Evolutionary conservation across 129 eudicot genomes (phyloP).

Genomic region (Logfia minima): DNA sequence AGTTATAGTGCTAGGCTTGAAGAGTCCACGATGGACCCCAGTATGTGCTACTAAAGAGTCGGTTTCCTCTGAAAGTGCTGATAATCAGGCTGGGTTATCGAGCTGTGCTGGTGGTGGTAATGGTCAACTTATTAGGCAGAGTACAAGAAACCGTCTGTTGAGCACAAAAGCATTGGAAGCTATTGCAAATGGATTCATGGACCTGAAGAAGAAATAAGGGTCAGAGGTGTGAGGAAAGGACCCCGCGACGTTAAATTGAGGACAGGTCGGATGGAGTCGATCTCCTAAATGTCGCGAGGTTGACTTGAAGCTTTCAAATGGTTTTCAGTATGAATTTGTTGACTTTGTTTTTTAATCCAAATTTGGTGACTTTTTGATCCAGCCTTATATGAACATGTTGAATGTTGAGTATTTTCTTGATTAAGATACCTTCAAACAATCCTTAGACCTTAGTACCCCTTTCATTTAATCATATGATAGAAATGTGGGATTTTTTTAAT

Average conservation of each 20-base stretch:
- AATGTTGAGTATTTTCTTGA: neutral
- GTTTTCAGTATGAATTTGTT: neutral
- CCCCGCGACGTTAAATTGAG: constrained; percentile 17
- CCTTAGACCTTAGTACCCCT: too few species aligned
- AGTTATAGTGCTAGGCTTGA: constrained; percentile 40
- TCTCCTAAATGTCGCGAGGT: neutral
- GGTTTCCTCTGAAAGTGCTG: constrained; percentile 9
- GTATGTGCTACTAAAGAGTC: constrained; percentile 9
- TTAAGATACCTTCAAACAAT: too few species aligned
- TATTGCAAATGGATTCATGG: constrained; percentile 33
- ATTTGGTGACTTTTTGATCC: neutral
- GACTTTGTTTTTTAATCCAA: neutral
- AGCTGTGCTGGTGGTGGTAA: neutral
- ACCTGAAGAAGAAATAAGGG: constrained; percentile 34
- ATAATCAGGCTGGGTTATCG: neutral
- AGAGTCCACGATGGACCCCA: constrained; percentile 36
- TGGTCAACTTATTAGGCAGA: constrained; percentile 46
- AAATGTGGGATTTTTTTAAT: neutral
- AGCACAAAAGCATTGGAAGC: constrained; percentile 53
- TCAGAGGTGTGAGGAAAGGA: neutral
- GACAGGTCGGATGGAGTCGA: neutral
- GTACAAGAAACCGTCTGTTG: constrained; percentile 54
- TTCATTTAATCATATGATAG: too few species aligned
- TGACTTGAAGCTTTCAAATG: neutral
- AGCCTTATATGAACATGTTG: neutral